phyloP scores from a whole-genome alignment of 73 alveolate species.

The Symbiodinium natans region DNA sequence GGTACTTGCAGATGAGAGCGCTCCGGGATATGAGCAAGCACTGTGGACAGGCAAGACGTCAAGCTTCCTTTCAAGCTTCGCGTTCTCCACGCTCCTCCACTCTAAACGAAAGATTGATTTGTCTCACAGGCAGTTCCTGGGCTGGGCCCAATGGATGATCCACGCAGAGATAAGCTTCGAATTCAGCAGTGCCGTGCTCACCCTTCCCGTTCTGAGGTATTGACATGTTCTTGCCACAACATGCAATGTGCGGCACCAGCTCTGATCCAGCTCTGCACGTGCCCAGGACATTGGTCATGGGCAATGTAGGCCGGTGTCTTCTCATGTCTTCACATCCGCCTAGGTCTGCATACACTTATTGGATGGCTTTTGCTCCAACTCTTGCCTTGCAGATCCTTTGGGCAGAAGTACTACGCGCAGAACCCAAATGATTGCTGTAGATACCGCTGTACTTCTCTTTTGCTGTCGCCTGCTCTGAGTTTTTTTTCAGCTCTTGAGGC shows the following conservation, averaged over 20 bases:
- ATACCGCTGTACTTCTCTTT: background rate
- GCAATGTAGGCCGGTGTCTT: constrained; percentile 51
- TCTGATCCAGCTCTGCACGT: too few relatives aligned
- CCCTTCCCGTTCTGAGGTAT: too few relatives aligned
- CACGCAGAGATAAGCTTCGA: constrained; percentile 83
- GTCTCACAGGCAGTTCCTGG: constrained; percentile 58
- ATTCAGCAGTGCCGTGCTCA: constrained; percentile 39
- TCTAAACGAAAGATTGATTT: background rate
- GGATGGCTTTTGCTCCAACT: background rate
- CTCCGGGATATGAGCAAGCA: constrained; percentile 87
- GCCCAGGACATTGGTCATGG: constrained; percentile 62
- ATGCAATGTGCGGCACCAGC: too few relatives aligned
- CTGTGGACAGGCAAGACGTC: constrained; percentile 51
- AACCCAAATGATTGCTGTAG: background rate
- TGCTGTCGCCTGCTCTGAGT: background rate
- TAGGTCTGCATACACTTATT: too few relatives aligned
- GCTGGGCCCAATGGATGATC: constrained; percentile 67
- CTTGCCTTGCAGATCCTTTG: constrained; percentile 40
- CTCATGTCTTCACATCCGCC: background rate
- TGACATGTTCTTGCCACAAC: too few relatives aligned
- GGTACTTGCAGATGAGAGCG: constrained; percentile 93
- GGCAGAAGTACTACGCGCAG: constrained; percentile 39
- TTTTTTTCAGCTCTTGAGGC: background rate
- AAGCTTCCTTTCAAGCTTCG: background rate
- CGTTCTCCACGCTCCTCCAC: background rate